Evolutionary conservation across 164 flowering plant genomes (phyloP).

Genomic region (Umbellularia californica): DNA sequence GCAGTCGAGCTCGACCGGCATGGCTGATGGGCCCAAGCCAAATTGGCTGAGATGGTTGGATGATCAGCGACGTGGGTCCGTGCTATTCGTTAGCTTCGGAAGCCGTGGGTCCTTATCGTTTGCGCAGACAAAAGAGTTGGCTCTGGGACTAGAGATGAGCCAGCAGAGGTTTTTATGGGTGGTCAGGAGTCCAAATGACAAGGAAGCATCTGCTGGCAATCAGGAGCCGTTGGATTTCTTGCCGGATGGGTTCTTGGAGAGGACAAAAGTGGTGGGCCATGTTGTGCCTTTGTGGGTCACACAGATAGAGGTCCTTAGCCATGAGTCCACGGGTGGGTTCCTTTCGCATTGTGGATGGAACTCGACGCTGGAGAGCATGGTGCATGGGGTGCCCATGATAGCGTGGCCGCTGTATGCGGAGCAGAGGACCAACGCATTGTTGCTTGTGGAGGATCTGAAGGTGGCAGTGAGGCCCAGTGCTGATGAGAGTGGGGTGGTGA

Average conservation of each 20-base stretch:
- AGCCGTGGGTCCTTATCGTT: constrained; percentile 25
- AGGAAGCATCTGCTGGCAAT: neutral
- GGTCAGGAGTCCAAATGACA: constrained; percentile 6
- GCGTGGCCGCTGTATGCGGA: constrained; percentile 25
- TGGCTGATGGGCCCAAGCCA: neutral
- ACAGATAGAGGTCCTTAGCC: constrained; percentile 19
- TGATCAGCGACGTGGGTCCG: constrained; percentile 30
- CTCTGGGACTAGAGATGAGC: constrained; percentile 27
- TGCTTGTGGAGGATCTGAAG: constrained; percentile 12
- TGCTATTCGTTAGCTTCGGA: constrained; percentile 31
- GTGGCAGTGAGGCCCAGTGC: constrained; percentile 4
- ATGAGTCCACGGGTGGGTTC: constrained; percentile 17
- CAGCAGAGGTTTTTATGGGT: constrained; percentile 20
- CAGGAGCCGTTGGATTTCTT: constrained; percentile 2
- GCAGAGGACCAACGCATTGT: constrained; percentile 18
- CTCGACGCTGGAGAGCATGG: constrained; percentile 21
- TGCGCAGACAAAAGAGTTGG: constrained; percentile 25
- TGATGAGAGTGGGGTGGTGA: neutral
- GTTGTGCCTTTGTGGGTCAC: constrained; percentile 18
- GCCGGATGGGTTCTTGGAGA: constrained; percentile 16
- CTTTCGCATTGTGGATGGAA: constrained; percentile 26
- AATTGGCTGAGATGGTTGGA: constrained; percentile 22
- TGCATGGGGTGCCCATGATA: constrained; percentile 22
- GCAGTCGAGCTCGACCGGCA: neutral
- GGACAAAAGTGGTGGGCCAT: constrained; percentile 8